These are phyloP conservation scores for Samsoniella hepiali DNA, from an alignment of 2,329 filamentous ascomycete species.

Conservation along the genomic window DNA sequence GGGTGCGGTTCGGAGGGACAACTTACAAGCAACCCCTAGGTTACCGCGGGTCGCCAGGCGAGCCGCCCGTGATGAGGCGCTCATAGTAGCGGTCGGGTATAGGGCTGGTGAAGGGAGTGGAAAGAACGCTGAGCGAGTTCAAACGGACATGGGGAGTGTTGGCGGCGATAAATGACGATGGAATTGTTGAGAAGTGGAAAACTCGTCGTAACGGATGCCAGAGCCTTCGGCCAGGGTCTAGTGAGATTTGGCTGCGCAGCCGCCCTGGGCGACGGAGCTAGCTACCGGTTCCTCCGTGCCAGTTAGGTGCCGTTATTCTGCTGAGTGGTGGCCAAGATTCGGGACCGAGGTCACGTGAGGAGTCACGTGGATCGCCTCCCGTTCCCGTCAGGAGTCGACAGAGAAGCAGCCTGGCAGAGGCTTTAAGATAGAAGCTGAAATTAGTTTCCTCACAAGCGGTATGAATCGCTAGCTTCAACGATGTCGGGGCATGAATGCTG, in stretches of 20 bases:
- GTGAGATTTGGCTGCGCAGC: constrained; percentile 17
- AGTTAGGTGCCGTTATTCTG: constrained; percentile 5
- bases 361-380: background rate
- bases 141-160: constrained; percentile 2
- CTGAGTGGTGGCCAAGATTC: background rate
- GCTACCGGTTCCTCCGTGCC: constrained; percentile 15
- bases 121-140: background rate
- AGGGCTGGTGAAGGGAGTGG: background rate
- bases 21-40: constrained; percentile 47
- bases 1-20: constrained; percentile 17
- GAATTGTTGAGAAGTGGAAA: constrained; percentile 15
- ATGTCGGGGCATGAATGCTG: no score
- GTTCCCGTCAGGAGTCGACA: background rate
- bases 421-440: no score
- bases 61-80: constrained; percentile 54
- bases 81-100: constrained; percentile 40
- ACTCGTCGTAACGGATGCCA: constrained; percentile 12
- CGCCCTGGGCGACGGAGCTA: constrained; percentile 10
- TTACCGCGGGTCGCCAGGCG: constrained; percentile 54
- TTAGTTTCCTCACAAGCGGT: no score
- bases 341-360: background rate
- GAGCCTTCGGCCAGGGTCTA: constrained; percentile 13
- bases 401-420: no score
- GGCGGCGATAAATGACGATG: constrained; percentile 9
- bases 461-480: no score